phyloP scores from a whole-genome alignment of 306 rosid species.

The Vigna radiata region DNA sequence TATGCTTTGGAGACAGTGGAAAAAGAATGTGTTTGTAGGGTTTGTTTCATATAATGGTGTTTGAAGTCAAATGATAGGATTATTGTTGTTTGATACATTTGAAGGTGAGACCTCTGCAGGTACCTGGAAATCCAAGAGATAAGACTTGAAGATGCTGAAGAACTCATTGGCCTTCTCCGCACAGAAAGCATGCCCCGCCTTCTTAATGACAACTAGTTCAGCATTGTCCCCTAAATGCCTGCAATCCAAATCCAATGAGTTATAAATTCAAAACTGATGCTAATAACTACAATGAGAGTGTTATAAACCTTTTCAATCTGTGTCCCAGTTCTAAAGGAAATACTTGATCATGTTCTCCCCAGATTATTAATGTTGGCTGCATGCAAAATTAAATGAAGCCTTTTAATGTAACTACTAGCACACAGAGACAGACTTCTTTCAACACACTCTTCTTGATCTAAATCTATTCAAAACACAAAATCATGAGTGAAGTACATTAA shows the following conservation, averaged over 20 bases:
- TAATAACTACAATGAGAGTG: slow-evolving; percentile 25
- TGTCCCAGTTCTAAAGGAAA: slow-evolving; percentile 75
- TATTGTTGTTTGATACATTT: slow-evolving; percentile 23
- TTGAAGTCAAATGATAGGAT: neutral
- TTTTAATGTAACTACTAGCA: neutral
- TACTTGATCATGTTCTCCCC: slow-evolving; percentile 85
- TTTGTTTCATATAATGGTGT: neutral
- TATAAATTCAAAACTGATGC: slow-evolving; percentile 2
- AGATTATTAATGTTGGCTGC: slow-evolving; percentile 79
- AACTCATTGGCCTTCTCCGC: slow-evolving; percentile 70
- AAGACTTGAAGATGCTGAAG: slow-evolving; percentile 59
- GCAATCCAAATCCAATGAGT: slow-evolving; percentile 29
- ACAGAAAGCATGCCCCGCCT: slow-evolving; percentile 77
- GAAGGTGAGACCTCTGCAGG: slow-evolving; percentile 33
- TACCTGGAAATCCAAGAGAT: slow-evolving; percentile 50
- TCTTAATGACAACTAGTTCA: slow-evolving; percentile 65
- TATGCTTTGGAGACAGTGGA: slow-evolving; percentile 4
- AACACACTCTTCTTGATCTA: neutral
- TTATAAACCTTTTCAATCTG: slow-evolving; percentile 70
- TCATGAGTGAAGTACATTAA: neutral
- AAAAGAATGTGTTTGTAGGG: slow-evolving; percentile 32
- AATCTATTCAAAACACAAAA: neutral
- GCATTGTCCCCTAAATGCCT: slow-evolving; percentile 83
- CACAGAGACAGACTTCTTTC: no score
- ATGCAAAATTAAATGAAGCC: slow-evolving; percentile 13